Evolutionary conservation across 1,284 basidiomycete species (phyloP).

Genomic region (Austroboletus novae-zelandiae): DNA sequence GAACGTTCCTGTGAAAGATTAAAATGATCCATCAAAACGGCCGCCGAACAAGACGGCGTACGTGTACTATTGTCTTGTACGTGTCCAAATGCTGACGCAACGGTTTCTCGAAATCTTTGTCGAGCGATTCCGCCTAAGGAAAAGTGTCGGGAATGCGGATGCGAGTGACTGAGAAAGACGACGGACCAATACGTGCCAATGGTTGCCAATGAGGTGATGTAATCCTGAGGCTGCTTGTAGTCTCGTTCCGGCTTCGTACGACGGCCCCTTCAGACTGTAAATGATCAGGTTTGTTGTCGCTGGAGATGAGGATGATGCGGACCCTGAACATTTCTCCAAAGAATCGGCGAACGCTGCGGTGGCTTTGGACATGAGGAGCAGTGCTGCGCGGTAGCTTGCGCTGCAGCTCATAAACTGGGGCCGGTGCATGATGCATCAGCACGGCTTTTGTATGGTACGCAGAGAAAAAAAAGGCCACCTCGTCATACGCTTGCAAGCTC

Average conservation of each 20-base stretch:
- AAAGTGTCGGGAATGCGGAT: slow-evolving; percentile 2
- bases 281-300: slow-evolving; percentile 3
- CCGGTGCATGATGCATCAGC: slow-evolving; percentile 19
- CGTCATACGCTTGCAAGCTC: slow-evolving; percentile 77
- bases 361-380: slow-evolving; percentile 81
- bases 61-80: slow-evolving; percentile 73
- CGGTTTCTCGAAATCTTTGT: slow-evolving; percentile 89
- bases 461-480: slow-evolving; percentile 44
- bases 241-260: slow-evolving; percentile 74
- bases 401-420: slow-evolving; percentile 75
- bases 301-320: slow-evolving; percentile 22
- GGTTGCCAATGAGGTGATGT: slow-evolving; percentile 90
- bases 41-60: slow-evolving; percentile 36
- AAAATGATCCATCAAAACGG: not conserved
- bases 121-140: slow-evolving; percentile 75
- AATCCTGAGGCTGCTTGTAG: slow-evolving; percentile 85
- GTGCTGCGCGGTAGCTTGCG: slow-evolving; percentile 80
- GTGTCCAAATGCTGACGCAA: slow-evolving; percentile 80
- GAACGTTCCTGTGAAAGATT: slow-evolving; percentile 64
- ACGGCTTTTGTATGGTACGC: not conserved
- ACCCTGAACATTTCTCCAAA: slow-evolving; percentile 82
- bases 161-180: slow-evolving; percentile 1
- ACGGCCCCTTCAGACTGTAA: slow-evolving; percentile 70
- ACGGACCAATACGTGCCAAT: slow-evolving; percentile 85
- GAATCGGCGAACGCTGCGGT: slow-evolving; percentile 87